Evolutionary conservation across 345 rosid genomes (phyloP), one percentile per base, ranked within the genome.

Genomic region (Hirschfeldia incana): DNA sequence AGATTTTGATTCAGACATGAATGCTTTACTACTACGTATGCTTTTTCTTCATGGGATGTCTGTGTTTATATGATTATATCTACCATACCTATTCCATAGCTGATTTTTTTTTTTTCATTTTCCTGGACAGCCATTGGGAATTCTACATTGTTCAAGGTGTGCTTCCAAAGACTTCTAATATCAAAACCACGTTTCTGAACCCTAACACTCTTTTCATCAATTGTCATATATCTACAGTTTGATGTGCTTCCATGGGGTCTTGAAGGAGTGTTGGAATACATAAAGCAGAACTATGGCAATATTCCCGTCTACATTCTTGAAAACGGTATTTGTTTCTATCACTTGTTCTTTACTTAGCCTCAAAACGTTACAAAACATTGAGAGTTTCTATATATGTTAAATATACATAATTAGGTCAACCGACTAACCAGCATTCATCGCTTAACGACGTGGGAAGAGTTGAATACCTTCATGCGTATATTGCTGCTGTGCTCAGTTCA

Each of bases 1-100:
- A 77, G 91, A 91, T 71, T 84, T 72, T 44, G 0, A 0, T 59
- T 58, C 78, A 6, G 94, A 89, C 59, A 69, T 74, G 75, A 88
- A 73, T 15, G 73, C 73, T 13, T 27, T 17, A 0, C 0, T 78
- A 49, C 17, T 49, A 49, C 7, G 85, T 86, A 85, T 63, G 76
- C 46, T 61, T 37, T 61, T 59, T 58, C n/a, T 49, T 49, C 57
- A 49, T 49, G 57, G 17, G 17, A 5, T 49, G 17, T 49, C 7
- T 46, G 55, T 49, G n/a, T 10, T n/a, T 11, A 16, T 46, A 17
- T 49, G 55, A 13, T 49, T 49, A 3, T 13, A 49, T 61, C 44
- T 60, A 59, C 32, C 37, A 6, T 26, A 59, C 5, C 3, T 51
- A 72, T 3, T 10, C 33, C 28, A 8, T 34, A 21, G 26, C 66